Evolutionary conservation across 371 early-diverging fungal species (phyloP).

Genomic region (Parasitella parasitica): DNA sequence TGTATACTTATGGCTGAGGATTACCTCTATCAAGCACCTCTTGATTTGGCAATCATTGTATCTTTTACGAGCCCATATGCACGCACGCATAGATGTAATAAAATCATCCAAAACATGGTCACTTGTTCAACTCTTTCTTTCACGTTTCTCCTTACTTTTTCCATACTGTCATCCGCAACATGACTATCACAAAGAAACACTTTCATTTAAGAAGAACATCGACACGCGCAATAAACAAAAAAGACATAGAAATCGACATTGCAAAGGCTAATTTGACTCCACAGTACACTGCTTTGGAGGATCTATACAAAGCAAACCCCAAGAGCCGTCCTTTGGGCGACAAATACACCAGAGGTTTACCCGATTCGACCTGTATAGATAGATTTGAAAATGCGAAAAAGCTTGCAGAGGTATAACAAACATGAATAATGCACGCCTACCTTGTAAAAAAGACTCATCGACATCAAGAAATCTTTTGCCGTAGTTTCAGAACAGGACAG

Average conservation of each 20-base stretch:
- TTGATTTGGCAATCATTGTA: too few relatives aligned
- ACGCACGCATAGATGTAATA: not conserved
- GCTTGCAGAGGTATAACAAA: not conserved
- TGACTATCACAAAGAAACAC: conserved; percentile 11
- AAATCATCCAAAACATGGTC: not conserved
- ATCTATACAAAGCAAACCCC: not conserved
- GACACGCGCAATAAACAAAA: conserved; percentile 4
- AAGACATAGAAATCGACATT: conserved; percentile 1
- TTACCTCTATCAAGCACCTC: too few relatives aligned
- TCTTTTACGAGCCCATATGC: too few relatives aligned
- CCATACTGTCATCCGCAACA: not conserved
- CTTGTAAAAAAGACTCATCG: too few relatives aligned
- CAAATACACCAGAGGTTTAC: conserved; percentile 14
- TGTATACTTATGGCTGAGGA: too few relatives aligned
- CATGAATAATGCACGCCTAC: not conserved
- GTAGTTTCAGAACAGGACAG: not conserved
- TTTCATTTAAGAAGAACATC: conserved; percentile 5
- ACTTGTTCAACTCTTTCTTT: not conserved
- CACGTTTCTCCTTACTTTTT: not conserved
- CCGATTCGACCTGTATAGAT: conserved; percentile 1
- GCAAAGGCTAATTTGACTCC: conserved; percentile 1
- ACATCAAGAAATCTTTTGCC: too few relatives aligned
- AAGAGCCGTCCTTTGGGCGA: not conserved
- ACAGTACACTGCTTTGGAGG: conserved; percentile 6
- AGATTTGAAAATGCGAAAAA: conserved; percentile 11